These are phyloP conservation scores for Mycena sp. DNA, from an alignment of 1,284 basidiomycete species.

Conservation along the genomic window DNA sequence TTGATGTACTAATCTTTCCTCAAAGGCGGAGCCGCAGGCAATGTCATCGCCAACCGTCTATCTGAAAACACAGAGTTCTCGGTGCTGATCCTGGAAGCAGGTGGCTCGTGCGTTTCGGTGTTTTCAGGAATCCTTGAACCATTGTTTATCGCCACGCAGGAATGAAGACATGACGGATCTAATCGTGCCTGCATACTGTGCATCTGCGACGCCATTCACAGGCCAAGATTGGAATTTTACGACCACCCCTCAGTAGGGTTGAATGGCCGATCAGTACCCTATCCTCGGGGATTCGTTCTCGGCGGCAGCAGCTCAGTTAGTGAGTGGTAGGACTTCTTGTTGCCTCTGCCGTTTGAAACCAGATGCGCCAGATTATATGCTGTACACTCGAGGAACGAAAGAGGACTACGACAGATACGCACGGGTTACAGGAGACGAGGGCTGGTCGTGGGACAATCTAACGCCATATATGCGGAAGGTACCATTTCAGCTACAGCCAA, in stretches of 20 bases:
- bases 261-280: conserved; percentile 25
- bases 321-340: conserved; percentile 17
- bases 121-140: not conserved
- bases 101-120: conserved; percentile 5
- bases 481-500: not conserved
- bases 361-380: conserved; percentile 33
- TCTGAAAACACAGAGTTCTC: conserved; percentile 36
- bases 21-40: conserved; percentile 33
- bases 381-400: conserved; percentile 40
- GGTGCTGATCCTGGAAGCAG: conserved; percentile 46
- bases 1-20: not conserved
- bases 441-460: conserved; percentile 42
- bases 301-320: conserved; percentile 39
- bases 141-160: conserved; percentile 16
- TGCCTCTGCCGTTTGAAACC: not conserved
- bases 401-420: conserved; percentile 42
- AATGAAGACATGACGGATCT: conserved; percentile 36
- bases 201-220: conserved; percentile 28
- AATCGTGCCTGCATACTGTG: conserved; percentile 36
- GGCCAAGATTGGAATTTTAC: conserved; percentile 29
- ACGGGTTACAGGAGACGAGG: conserved; percentile 34
- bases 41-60: conserved; percentile 34
- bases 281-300: conserved; percentile 33
- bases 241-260: conserved; percentile 31
- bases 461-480: conserved; percentile 30